A percentile compares a stretch with the other conserved stretches of the same genome.
Evolutionary conservation across 1,139 yeast species (phyloP).

Genomic region (Torulaspora pretoriensis): DNA sequence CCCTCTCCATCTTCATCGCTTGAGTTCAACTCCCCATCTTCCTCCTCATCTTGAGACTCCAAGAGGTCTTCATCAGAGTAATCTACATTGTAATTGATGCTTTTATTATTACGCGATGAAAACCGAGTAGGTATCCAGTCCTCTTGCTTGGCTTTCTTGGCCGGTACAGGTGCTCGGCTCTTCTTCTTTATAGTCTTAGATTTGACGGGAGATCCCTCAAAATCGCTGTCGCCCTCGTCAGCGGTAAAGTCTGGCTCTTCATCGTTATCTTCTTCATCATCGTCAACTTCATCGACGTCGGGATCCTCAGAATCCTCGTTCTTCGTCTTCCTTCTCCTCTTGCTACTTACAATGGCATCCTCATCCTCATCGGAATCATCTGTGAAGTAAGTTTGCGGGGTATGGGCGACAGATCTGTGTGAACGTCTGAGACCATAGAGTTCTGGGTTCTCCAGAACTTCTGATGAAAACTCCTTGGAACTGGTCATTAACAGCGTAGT

Average conservation of each 20-base stretch:
- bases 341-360: slow-evolving; percentile 23
- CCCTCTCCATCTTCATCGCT: slow-evolving; percentile 34
- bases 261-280: slow-evolving; percentile 25
- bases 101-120: slow-evolving; percentile 67
- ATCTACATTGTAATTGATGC: slow-evolving; percentile 74
- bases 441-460: slow-evolving; percentile 63
- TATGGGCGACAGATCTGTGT: slow-evolving; percentile 56
- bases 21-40: slow-evolving; percentile 30
- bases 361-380: slow-evolving; percentile 25
- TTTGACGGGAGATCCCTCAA: slow-evolving; percentile 32
- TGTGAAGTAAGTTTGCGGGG: slow-evolving; percentile 39
- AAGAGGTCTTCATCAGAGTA: slow-evolving; percentile 61
- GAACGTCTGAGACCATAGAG: slow-evolving; percentile 89
- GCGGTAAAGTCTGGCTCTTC: slow-evolving; percentile 24
- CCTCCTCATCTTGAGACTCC: slow-evolving; percentile 48
- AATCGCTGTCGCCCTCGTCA: slow-evolving; percentile 36
- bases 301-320: slow-evolving; percentile 32
- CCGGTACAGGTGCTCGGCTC: slow-evolving; percentile 21
- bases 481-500: slow-evolving; percentile 7
- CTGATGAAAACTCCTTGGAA: slow-evolving; percentile 35
- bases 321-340: slow-evolving; percentile 24
- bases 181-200: slow-evolving; percentile 22
- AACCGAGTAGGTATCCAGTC: slow-evolving; percentile 50
- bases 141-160: slow-evolving; percentile 19
- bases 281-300: slow-evolving; percentile 27